phyloP scores from a whole-genome alignment of 2,329 filamentous ascomycete genomes.

The Ophiostoma quercus region DNA sequence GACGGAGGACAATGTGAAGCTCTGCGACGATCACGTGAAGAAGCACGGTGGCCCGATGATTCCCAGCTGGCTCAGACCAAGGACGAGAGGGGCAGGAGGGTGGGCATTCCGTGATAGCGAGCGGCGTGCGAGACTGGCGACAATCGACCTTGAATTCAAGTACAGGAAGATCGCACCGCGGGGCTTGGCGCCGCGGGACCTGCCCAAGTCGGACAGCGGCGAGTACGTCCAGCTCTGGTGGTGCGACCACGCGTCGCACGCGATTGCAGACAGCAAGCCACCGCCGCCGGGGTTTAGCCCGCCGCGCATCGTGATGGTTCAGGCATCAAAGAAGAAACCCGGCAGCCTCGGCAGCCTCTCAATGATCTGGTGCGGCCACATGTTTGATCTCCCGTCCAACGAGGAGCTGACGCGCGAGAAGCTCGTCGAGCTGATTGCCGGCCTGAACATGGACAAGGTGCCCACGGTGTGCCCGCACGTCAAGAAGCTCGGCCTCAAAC shows the following conservation, averaged over 20 bases:
- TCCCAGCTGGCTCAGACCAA: no score
- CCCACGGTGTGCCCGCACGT: constrained; percentile 2
- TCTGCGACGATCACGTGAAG: background rate
- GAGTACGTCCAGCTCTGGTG: background rate
- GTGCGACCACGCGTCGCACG: background rate
- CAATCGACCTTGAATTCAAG: no score
- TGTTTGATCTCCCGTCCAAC: background rate
- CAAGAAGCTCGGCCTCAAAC: background rate
- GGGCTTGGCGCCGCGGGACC: background rate
- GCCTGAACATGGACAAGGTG: background rate
- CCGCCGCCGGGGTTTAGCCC: background rate
- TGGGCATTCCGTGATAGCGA: no score
- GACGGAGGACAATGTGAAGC: background rate
- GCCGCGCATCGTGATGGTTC: background rate
- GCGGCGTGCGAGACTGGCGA: no score
- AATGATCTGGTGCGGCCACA: background rate
- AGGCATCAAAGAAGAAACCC: background rate
- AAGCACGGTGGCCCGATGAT: background rate
- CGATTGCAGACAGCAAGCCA: no score
- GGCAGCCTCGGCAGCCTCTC: background rate
- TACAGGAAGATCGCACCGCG: background rate
- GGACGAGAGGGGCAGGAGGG: no score
- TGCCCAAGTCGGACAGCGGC: background rate
- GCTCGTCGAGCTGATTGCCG: background rate
- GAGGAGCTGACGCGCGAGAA: background rate